A percentile compares a stretch with the other conserved stretches of the same genome.
Conservation (phyloP, 2,329 filamentous ascomycete genomes). For the Fusarium subtropicale region DNA sequence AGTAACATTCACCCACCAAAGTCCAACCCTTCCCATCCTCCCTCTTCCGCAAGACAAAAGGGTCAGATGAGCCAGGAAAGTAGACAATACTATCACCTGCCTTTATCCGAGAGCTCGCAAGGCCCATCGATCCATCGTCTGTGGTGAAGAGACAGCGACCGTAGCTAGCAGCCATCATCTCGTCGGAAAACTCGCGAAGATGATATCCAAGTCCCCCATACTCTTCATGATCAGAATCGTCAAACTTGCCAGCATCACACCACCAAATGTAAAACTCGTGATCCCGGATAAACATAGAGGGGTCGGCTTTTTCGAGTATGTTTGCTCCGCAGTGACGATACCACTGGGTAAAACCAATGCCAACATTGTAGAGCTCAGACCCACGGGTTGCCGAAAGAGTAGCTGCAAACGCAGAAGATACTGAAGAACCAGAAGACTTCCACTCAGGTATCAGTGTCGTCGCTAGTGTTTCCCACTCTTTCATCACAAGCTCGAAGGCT, state of each 20-base stretch:
- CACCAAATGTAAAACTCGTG: conserved; percentile 30
- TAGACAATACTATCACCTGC: not conserved
- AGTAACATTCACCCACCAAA: conserved; percentile 18
- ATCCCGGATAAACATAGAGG: conserved; percentile 5
- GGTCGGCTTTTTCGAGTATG: not conserved
- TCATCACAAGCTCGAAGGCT: not conserved
- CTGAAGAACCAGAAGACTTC: not conserved
- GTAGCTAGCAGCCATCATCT: not conserved
- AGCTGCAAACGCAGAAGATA: not conserved
- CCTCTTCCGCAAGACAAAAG: not conserved
- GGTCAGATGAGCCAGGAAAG: conserved; percentile 5
- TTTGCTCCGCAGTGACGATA: conserved; percentile 23
- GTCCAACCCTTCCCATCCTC: not conserved
- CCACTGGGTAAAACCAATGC: conserved; percentile 6
- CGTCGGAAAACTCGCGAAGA: not conserved
- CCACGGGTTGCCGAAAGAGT: not conserved
- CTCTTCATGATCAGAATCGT: accelerated
- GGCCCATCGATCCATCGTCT: conserved; percentile 14
- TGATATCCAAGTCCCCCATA: not conserved
- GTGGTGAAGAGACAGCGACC: conserved; percentile 15
- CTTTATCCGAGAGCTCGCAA: not conserved
- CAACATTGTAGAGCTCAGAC: accelerated
- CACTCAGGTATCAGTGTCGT: not conserved
- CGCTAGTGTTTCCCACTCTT: conserved; percentile 5
- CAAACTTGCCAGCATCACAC: accelerated